phyloP scores from a whole-genome alignment of 805 yeast species.

The Metschnikowia baotianmanensis region DNA sequence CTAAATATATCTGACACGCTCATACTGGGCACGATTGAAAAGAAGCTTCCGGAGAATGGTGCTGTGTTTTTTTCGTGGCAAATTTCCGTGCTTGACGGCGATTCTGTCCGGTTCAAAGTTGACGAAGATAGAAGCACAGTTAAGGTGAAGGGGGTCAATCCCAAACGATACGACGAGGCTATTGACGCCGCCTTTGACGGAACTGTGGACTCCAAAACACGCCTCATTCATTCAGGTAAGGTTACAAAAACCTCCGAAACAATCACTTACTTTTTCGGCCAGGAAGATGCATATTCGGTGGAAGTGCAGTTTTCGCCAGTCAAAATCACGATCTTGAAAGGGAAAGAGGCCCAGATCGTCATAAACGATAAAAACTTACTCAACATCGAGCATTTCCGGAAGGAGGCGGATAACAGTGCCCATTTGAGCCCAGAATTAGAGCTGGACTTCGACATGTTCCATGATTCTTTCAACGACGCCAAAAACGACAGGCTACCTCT shows the following conservation, averaged over 20 bases:
- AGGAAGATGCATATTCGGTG: slow-evolving; percentile 37
- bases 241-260: slow-evolving; percentile 14
- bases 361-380: slow-evolving; percentile 70
- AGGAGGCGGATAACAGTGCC: slow-evolving; percentile 25
- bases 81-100: slow-evolving; percentile 53
- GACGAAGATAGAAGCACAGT: slow-evolving; percentile 56
- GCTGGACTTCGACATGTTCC: slow-evolving; percentile 61
- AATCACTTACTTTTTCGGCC: slow-evolving; percentile 35
- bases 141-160: slow-evolving; percentile 42
- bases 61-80: slow-evolving; percentile 51
- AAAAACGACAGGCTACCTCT: slow-evolving; percentile 62
- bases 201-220: background rate
- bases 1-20: slow-evolving; percentile 23
- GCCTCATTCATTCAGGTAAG: background rate
- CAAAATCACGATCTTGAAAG: slow-evolving; percentile 45
- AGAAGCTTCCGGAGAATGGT: slow-evolving; percentile 27
- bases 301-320: slow-evolving; percentile 48
- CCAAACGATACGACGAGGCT: slow-evolving; percentile 41
- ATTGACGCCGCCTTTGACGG: slow-evolving; percentile 25
- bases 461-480: slow-evolving; percentile 69
- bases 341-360: slow-evolving; percentile 47
- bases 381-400: slow-evolving; percentile 81
- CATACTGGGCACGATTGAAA: slow-evolving; percentile 47
- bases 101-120: slow-evolving; percentile 57
- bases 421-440: slow-evolving; percentile 50